Evolutionary conservation across 345 rosid genomes (phyloP), one percentile per base, ranked within the genome.

Genomic region (Gossypium stocksii): DNA sequence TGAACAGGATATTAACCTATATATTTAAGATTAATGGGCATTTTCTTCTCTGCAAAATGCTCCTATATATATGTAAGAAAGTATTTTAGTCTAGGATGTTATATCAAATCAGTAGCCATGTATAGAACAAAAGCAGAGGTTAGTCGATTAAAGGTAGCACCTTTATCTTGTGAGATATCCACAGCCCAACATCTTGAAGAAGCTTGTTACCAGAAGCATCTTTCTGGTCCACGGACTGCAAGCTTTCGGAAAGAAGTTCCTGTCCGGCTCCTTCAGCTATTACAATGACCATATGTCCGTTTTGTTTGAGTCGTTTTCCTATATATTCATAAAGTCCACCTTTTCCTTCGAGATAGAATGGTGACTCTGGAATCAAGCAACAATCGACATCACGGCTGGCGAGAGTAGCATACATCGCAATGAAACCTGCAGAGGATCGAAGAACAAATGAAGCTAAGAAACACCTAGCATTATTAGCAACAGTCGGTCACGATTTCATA

Each of bases 311-410:
- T 44, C 86, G 80, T 75, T 85, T 87, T 27, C 74, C 82, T 16
- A 91, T 86, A 82, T 56, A 91, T 79, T 89, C 89, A 77, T 71
- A 87, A 38, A 93, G 94, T 62, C 98, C 98, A 74, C 98, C 97
- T 54, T 83, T 81, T 77, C 94, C 98, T 83, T 93, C 93, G 7
- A 93, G 94, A 80, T 85, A 91, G 86, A 93, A 93, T 20, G 97
- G 93, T 70, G 97, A 93, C 83, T 93, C 98, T 3, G 98, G 98
- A 81, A 93, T 93, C 88, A 93, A 86, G 81, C 98, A 93, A 82
- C 97, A 91, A 77, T 93, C 97, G 41, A 93, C 98, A 75, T 93
- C 98, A 74, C 94, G 85, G 80, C 97, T 91, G 22, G 94, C 97
- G 49, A 93, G 93, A 62, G 98, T 93, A 66, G 98, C 97, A 79